Base-by-base conservation (phyloP, 345 rosid genomes). In the Excoecaria agallocha region DNA sequence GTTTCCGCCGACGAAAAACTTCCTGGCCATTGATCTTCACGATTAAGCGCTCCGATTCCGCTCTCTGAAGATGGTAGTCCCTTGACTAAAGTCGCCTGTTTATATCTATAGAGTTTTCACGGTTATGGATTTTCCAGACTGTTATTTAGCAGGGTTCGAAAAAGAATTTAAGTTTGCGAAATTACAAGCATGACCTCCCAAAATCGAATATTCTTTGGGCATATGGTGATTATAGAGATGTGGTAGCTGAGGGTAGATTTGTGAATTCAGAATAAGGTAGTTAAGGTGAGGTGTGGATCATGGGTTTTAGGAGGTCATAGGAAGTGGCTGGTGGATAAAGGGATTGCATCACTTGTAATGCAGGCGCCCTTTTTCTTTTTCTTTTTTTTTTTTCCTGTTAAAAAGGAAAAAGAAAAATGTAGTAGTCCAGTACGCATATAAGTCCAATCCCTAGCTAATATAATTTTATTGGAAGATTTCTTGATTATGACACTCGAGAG, bases 1-100 rank as follows among this genome's bases (percentile, higher is more conserved):
- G 92, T 94, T 94, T 15, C 97, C 98, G 77, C 98, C 98, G 45
- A 94, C 93, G 75, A 90, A 92, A 86, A 94, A 94, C 79, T 77
- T 90, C 75, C 98, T 85, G 20, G 78, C 96, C 98, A 92, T 94
- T 8, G 60, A 51, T 30, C 66, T 56, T 37, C 52, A n/a, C 74
- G 82, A 72, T 59, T 74, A 78, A 74, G 79, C 72, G 1, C 69
- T 65, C 37, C 51, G 69, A 45, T 43, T 65, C n/a, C n/a, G n/a
- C n/a, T n/a, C n/a, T n/a, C n/a, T n/a, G n/a, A n/a, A n/a, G n/a
- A n/a, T n/a, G n/a, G n/a, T n/a, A n/a, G n/a, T n/a, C n/a, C n/a
- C n/a, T n/a, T n/a, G n/a, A n/a, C n/a, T n/a, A n/a, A n/a, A n/a
- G n/a, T 30, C 35, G 24, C 9, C 16, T 25, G 56, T 24, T 39